Evolutionary conservation across 1,284 basidiomycete genomes (phyloP), one percentile per base, ranked within the genome.

Genomic region (Ceratobasidium sp.): DNA sequence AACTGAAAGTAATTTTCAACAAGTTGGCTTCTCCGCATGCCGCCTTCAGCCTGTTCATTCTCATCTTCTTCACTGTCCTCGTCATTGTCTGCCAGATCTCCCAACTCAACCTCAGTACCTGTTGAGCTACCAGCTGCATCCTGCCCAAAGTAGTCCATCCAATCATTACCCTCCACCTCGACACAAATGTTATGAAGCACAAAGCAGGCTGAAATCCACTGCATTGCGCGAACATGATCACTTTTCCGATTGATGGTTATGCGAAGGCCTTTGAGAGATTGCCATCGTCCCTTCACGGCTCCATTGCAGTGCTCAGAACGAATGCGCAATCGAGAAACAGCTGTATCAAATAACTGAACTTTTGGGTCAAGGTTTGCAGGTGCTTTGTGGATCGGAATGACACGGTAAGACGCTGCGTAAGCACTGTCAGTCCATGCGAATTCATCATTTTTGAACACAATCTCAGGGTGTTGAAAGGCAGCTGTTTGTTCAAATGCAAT

Each of bases 361-460:
- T 49, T 49, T 8, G 47, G 47, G 18, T 49, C 47, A 16, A 49
- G 18, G 23, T 49, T 49, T 49, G 47, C 47, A 6, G 47, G 47
- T n/a, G 47, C 47, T 23, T 49, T 49, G 47, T 49, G 47, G 23
- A 49, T 49, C 6, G 47, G 18, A 9, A 49, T 49, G 8, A 49
- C 18, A n/a, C 18, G 47, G 47, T 49, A 49, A 8, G 47, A 49
- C 6, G 47, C 8, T 9, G 78, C 16, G 76, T 83, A 84, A 21
- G 82, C 82, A 47, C 80, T 83, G 73, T 84, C 82, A 2, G 75
- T 78, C 82, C 82, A 83, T 2, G 80, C 81, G 79, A 83, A 84
- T 72, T 83, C 82, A 2, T 80, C 73, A 8, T 78, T 78, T 1
- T 77, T 57, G 75, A 82, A 83, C 16, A 83, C 77, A 74, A 76